Base-by-base conservation (phyloP, 2,329 filamentous ascomycete species). In the Hansfordia pulvinata region DNA sequence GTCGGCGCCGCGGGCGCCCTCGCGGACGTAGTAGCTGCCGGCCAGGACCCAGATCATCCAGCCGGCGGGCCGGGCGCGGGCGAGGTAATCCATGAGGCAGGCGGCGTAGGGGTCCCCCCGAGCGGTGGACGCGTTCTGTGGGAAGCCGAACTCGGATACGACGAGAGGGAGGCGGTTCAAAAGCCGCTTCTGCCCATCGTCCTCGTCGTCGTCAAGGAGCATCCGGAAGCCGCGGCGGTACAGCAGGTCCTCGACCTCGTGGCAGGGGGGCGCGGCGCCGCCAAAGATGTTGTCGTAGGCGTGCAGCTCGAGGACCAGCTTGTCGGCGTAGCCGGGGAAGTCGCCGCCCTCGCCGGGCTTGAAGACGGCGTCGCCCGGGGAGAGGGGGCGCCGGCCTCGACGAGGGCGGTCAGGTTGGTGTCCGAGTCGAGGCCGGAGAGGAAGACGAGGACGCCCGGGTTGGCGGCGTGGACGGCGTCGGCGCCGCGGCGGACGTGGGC, bases 261-360 rank as follows among this genome's bases (percentile, higher is more conserved):
- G 41, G 43, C 69, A 75, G 38, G 51, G 58, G 0, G 44, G 53
- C 3, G 59, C 57, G n/a, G 44, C 40, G n/a, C n/a, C n/a, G n/a
- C n/a, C n/a, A n/a, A n/a, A n/a, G n/a, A n/a, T n/a, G 35, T 57
- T 68, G 32, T 68, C 53, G 44, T 75, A 75, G 48, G 69, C 72
- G 54, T 75, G 69, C 8, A 74, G 51, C 43, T 75, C 69, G 3
- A 73, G 54, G 6, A 69, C 67, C 0, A 73, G 52, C 48, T 73
- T 73, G 38, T 69, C 46, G 2, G 47, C 47, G 41, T 62, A 67
- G 2, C 54, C 58, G 2, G 48, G 34, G 36, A 70, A 73, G 37
- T 65, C 59, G 10, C 47, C 59, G 10, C 61, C 54, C 1, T 63
- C 62, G 7, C 56, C 53, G 5, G 72, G 23, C 14, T 8, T 10